phyloP scores from a whole-genome alignment of 176 grass and related monocot genomes.

The Aechmea fasciata region DNA sequence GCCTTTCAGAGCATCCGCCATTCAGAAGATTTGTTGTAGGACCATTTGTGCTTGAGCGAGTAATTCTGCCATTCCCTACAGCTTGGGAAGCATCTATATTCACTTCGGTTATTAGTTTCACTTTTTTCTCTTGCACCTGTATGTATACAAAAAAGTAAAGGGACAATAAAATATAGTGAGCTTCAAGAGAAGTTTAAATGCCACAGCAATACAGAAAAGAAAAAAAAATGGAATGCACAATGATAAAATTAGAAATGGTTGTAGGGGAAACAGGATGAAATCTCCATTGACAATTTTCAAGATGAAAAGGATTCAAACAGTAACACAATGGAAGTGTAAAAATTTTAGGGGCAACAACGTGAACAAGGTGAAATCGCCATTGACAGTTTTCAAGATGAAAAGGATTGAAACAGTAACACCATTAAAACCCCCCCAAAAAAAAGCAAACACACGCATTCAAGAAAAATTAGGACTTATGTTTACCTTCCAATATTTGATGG shows the following conservation, averaged over 20 bases:
- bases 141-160: background rate
- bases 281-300: too few species aligned
- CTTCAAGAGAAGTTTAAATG: background rate
- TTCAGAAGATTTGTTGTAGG: conserved; percentile 42
- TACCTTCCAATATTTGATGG: conserved; percentile 96
- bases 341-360: too few species aligned
- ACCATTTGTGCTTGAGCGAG: conserved; percentile 40
- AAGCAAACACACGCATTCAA: background rate
- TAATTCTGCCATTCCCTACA: conserved; percentile 29
- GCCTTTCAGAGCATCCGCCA: conserved; percentile 31
- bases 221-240: background rate
- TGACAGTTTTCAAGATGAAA: too few species aligned
- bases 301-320: too few species aligned
- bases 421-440: too few species aligned
- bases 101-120: conserved; percentile 62
- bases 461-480: conserved; percentile 2
- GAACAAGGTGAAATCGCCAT: too few species aligned
- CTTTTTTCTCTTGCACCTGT: conserved; percentile 92
- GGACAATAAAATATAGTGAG: background rate
- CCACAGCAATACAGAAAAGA: background rate
- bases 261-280: too few species aligned
- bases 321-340: too few species aligned
- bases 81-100: conserved; percentile 59
- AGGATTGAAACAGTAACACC: too few species aligned
- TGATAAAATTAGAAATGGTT: too few species aligned